Evolutionary conservation across 2,329 filamentous ascomycete species (phyloP).

Genomic region (Emydomyces testavorans): DNA sequence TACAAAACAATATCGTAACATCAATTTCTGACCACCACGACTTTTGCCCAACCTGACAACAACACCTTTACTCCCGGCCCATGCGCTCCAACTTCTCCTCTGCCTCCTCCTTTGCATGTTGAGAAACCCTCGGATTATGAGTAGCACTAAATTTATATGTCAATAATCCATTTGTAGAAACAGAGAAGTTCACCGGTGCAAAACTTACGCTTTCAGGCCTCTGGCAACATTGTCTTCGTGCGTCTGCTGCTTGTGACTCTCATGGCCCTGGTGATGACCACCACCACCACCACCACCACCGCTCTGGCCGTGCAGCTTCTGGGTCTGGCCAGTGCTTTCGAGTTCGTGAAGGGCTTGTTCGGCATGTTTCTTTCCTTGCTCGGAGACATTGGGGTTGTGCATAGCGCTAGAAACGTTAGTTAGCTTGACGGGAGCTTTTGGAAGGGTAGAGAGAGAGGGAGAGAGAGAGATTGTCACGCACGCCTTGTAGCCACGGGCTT

Average conservation of each 20-base stretch:
- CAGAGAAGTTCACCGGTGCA: too few species aligned
- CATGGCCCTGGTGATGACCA: too few species aligned
- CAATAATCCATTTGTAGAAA: too few species aligned
- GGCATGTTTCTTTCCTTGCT: constrained; percentile 15
- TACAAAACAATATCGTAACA: too few species aligned
- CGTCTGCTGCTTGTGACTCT: not conserved
- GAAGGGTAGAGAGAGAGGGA: too few species aligned
- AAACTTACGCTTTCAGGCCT: constrained; percentile 18
- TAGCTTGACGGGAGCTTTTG: not conserved
- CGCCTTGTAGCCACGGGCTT: constrained; percentile 12
- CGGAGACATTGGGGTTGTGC: constrained; percentile 15
- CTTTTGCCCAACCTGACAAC: too few species aligned
- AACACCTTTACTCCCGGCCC: constrained; percentile 10
- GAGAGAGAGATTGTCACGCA: too few species aligned
- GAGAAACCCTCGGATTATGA: constrained; percentile 15
- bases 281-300: too few species aligned
- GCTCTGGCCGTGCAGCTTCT: constrained; percentile 7
- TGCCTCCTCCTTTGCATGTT: constrained; percentile 15
- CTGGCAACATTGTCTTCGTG: constrained; percentile 15
- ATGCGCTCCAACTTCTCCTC: constrained; percentile 16
- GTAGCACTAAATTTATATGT: constrained; percentile 13
- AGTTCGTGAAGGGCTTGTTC: constrained; percentile 8
- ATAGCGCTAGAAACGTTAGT: not conserved
- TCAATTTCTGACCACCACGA: too few species aligned
- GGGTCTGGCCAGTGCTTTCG: not conserved